phyloP scores from a whole-genome alignment of 352 stramenopile species.

The Globisporangium rhizosaccharum region DNA sequence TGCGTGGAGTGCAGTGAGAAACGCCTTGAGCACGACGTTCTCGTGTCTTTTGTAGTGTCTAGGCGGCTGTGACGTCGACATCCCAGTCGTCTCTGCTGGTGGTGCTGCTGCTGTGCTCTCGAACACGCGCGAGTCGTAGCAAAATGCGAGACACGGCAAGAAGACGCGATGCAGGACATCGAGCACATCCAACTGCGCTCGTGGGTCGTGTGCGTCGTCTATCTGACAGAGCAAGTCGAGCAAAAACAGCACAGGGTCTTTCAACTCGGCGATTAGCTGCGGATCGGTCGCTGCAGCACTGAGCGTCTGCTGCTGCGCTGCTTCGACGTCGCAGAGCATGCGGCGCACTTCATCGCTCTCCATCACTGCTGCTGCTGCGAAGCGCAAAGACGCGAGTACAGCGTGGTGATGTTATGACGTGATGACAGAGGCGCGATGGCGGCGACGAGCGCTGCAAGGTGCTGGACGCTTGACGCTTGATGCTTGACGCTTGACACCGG shows the following conservation, averaged over 20 bases:
- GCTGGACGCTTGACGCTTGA: background rate
- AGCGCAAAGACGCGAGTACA: background rate
- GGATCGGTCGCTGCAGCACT: conserved; percentile 18
- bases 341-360: conserved; percentile 17
- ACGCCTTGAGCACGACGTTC: conserved; percentile 42
- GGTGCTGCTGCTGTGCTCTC: background rate
- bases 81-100: no score
- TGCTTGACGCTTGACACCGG: background rate
- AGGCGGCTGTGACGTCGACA: no score
- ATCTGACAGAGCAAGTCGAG: conserved; percentile 39
- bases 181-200: conserved; percentile 27
- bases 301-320: conserved; percentile 29
- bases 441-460: background rate
- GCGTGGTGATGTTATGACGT: background rate
- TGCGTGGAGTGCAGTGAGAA: conserved; percentile 35
- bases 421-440: background rate
- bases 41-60: background rate
- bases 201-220: conserved; percentile 2
- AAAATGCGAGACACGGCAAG: conserved; percentile 24
- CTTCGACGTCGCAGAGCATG: conserved; percentile 38
- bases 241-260: conserved; percentile 41
- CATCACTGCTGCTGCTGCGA: background rate
- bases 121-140: conserved; percentile 35
- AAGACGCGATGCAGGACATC: conserved; percentile 39
- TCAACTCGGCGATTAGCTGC: conserved; percentile 23